These are phyloP conservation scores for Metschnikowia peoriensis DNA, from an alignment of 805 yeast genomes.

Conservation along the genomic window DNA sequence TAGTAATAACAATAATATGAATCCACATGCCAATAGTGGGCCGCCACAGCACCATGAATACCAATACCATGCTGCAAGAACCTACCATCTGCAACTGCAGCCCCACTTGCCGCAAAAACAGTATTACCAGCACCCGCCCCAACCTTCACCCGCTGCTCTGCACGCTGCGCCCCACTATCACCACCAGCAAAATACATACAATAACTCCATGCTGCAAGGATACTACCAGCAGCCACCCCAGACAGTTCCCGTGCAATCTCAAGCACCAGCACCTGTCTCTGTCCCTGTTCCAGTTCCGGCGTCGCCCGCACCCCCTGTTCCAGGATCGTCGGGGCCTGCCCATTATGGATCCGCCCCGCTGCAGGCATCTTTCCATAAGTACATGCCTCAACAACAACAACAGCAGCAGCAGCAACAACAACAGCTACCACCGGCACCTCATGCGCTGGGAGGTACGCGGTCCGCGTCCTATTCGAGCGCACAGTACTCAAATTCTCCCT, in stretches of 20 bases:
- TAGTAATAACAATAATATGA: conserved; percentile 7
- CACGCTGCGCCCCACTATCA: conserved; percentile 5
- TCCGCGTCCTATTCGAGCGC: not conserved
- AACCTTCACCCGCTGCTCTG: not conserved
- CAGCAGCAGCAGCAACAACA: too few species aligned
- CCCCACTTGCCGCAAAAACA: conserved; percentile 15
- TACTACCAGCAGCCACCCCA: conserved; percentile 4
- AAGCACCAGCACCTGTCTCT: not conserved
- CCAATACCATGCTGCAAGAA: not conserved
- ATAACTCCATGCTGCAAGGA: not conserved
- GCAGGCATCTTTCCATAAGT: not conserved
- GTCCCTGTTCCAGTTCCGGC: not conserved
- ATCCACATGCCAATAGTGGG: conserved; percentile 1
- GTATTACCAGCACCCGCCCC: conserved; percentile 13
- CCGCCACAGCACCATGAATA: not conserved
- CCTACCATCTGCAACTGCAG: not conserved
- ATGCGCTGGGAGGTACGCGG: not conserved
- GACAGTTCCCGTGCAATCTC: not conserved
- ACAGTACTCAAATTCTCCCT: not conserved
- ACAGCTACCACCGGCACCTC: not conserved
- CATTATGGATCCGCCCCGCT: conserved; percentile 5
- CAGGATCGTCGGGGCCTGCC: conserved; percentile 6
- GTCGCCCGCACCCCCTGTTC: not conserved
- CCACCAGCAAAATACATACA: conserved; percentile 2
- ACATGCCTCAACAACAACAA: conserved; percentile 1